Base-by-base conservation (phyloP, 2,329 filamentous ascomycete genomes). In the Lasiodiplodia sp. region DNA sequence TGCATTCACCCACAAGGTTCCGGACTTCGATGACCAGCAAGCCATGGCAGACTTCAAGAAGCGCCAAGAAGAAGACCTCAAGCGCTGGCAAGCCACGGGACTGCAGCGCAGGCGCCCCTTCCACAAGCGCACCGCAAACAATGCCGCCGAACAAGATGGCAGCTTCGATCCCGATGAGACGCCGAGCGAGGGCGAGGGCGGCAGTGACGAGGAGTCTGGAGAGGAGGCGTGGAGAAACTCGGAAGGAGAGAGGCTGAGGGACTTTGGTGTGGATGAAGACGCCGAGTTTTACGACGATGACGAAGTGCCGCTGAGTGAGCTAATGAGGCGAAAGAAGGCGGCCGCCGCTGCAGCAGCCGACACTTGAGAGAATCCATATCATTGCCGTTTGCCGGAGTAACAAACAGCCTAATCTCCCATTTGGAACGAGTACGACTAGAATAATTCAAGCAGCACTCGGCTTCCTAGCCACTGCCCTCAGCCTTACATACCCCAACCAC, bases 201-300 rank as follows among this genome's bases (percentile, higher is more conserved):
- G 76, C 25, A 47, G 44, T 10, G 44, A 8, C 7, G 76, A 78
- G 51, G 75, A 78, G 14, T 71, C 74, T 47, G 87, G 86, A 5
- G 84, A 87, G 73, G 85, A 85, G 52, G 86, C 82, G 5, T 96
- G 92, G 92, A 88, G 85, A 0, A 95, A 94, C 72, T 85, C 87
- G 0, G 92, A 95, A 65, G 92, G 92, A 1, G 91, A 95, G 75
- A 83, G 88, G 40, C 79, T 96, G 62, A 84, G 86, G 52, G 92
- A 96, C 74, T 96, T 90, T 75, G 92, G 92, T 1, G 92, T 96
- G 0, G 92, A 95, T 72, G 91, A 93, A 74, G 91, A 92, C 16
- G 86, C 86, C 0, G 90, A 93, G 70, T 89, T 89, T 57, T 87
- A 88, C 34, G 84, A 88, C 72, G 88, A 89, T 71, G 84, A 86